These are phyloP conservation scores for Hypoxylon sp. DNA, from an alignment of 2,329 filamentous ascomycete genomes.

Conservation along the genomic window DNA sequence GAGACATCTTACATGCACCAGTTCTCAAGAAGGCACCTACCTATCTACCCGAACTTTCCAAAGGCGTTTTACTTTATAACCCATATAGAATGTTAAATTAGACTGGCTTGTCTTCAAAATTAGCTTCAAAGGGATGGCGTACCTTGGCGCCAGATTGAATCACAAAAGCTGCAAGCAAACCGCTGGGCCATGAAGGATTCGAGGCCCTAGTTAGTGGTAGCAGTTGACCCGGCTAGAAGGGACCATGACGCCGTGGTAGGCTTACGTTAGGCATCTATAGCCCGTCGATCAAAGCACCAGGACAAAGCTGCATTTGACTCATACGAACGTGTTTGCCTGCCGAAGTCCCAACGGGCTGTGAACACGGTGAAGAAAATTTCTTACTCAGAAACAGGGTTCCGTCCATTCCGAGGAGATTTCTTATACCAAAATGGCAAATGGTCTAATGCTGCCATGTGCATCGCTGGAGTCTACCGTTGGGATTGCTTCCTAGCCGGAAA, in stretches of 20 bases:
- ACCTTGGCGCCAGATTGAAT: slow-evolving; percentile 19
- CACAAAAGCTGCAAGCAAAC: slow-evolving; percentile 19
- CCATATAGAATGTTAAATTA: not conserved
- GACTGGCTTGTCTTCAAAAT: not conserved
- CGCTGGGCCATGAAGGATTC: slow-evolving; percentile 33
- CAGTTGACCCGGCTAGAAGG: slow-evolving; percentile 12
- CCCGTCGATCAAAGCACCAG: slow-evolving; percentile 4
- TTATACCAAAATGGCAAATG: slow-evolving; percentile 17
- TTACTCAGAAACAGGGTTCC: not conserved
- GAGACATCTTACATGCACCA: slow-evolving; percentile 6
- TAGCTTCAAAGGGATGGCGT: slow-evolving; percentile 16
- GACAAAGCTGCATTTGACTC: slow-evolving; percentile 3
- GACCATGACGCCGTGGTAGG: slow-evolving; percentile 22
- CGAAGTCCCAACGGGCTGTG: slow-evolving; percentile 5
- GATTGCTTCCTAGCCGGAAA: not conserved
- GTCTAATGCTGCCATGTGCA: not conserved
- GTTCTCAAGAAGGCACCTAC: not conserved
- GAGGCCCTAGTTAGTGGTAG: slow-evolving; percentile 31
- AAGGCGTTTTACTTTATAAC: not conserved
- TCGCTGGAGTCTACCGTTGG: not conserved
- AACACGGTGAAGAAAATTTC: not conserved
- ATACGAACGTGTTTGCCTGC: slow-evolving; percentile 13
- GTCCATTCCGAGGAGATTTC: not conserved
- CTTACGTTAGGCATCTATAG: slow-evolving; percentile 21
- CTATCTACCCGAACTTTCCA: not conserved